Evolutionary conservation across 2,329 filamentous ascomycete genomes (phyloP).

Genomic region (Pseudogymnoascus sp.): DNA sequence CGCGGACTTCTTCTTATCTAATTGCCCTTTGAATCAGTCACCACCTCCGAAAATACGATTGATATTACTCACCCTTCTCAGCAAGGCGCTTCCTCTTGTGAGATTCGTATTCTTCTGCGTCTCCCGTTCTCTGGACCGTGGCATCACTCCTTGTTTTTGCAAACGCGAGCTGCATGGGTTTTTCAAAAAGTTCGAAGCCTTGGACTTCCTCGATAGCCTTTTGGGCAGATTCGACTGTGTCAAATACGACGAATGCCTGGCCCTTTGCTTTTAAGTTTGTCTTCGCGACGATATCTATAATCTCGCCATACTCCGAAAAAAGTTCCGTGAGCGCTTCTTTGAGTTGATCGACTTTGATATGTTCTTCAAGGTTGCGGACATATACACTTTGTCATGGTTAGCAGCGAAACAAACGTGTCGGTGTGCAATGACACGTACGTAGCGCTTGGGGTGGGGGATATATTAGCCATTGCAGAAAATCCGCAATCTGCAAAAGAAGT

Average conservation of each 20-base stretch:
- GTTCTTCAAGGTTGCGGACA: slow-evolving; percentile 83
- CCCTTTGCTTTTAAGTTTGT: slow-evolving; percentile 87
- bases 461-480: slow-evolving; percentile 3
- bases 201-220: slow-evolving; percentile 82
- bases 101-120: slow-evolving; percentile 71
- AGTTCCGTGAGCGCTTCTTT: slow-evolving; percentile 66
- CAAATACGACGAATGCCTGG: slow-evolving; percentile 92
- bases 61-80: slow-evolving; percentile 66
- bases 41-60: background rate
- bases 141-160: slow-evolving; percentile 83
- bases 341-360: slow-evolving; percentile 72
- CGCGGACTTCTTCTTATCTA: slow-evolving; percentile 70
- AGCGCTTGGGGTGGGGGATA: slow-evolving; percentile 40
- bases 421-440: slow-evolving; percentile 71
- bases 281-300: slow-evolving; percentile 81
- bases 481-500: background rate
- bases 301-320: slow-evolving; percentile 81
- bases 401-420: slow-evolving; percentile 44
- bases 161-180: slow-evolving; percentile 77
- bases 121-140: slow-evolving; percentile 68
- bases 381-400: slow-evolving; percentile 46
- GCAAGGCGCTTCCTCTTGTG: slow-evolving; percentile 80
- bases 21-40: slow-evolving; percentile 8
- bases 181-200: slow-evolving; percentile 87
- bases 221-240: slow-evolving; percentile 67